Evolutionary conservation across 2,329 filamentous ascomycete species (phyloP).

Genomic region (Colletotrichum orchidophilum): DNA sequence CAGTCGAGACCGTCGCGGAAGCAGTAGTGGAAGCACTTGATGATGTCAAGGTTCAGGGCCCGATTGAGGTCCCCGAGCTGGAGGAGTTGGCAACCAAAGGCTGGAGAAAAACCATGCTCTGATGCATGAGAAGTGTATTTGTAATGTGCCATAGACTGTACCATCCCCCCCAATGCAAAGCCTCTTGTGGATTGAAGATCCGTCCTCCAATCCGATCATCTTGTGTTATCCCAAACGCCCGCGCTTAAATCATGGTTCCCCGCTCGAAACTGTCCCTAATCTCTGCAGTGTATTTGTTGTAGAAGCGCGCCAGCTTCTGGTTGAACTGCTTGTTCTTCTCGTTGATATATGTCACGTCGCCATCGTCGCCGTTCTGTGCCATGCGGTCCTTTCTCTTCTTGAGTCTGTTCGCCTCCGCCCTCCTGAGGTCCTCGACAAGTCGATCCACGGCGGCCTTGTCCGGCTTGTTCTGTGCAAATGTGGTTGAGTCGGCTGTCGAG

Average conservation of each 20-base stretch:
- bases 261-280: conserved; percentile 98
- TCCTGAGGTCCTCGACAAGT: conserved; percentile 84
- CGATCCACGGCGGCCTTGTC: conserved; percentile 88
- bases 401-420: conserved; percentile 85
- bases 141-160: conserved; percentile 43
- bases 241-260: conserved; percentile 85
- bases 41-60: conserved; percentile 77
- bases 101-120: conserved; percentile 94
- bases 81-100: conserved; percentile 82
- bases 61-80: conserved; percentile 81
- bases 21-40: conserved; percentile 88
- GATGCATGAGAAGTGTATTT: conserved; percentile 38
- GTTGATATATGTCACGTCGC: conserved; percentile 98
- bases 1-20: conserved; percentile 87
- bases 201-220: not conserved
- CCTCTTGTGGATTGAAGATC: not conserved
- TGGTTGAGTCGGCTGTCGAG: conserved; percentile 83
- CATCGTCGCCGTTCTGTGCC: conserved; percentile 81
- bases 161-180: conserved; percentile 20
- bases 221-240: not conserved
- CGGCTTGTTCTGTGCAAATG: conserved; percentile 86
- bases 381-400: conserved; percentile 88
- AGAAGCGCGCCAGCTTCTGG: conserved; percentile 94
- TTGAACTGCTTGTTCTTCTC: conserved; percentile 99
- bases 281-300: conserved; percentile 98